phyloP scores from a whole-genome alignment of 192 early-diverging fungal species.

The Cetraspora pellucida region DNA sequence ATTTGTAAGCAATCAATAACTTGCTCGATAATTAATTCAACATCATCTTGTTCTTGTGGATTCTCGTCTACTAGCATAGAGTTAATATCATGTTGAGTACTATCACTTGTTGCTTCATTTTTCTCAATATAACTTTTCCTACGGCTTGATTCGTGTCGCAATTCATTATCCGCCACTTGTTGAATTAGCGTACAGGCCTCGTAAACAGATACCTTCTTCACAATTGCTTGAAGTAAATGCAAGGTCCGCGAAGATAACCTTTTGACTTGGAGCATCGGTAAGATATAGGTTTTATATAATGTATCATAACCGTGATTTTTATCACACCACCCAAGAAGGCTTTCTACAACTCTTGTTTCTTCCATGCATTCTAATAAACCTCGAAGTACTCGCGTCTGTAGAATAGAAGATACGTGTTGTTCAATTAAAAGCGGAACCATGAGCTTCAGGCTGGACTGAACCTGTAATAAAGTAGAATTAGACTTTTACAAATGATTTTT shows the following conservation, averaged over 20 bases:
- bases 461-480: background rate
- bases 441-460: background rate
- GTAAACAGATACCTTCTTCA: conserved; percentile 31
- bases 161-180: conserved; percentile 25
- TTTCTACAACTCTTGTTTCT: conserved; percentile 33
- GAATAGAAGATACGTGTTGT: conserved; percentile 12
- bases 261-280: conserved; percentile 21
- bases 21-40: conserved; percentile 17
- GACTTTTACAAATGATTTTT: background rate
- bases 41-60: conserved; percentile 2
- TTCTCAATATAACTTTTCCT: conserved; percentile 10
- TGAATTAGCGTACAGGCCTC: conserved; percentile 31
- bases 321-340: conserved; percentile 24
- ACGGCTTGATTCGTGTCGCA: background rate
- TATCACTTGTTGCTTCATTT: conserved; percentile 9
- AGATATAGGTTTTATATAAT: conserved; percentile 24
- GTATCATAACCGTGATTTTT: background rate
- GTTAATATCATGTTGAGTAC: background rate
- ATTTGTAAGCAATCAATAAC: conserved; percentile 4
- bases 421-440: conserved; percentile 25
- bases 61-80: background rate
- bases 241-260: conserved; percentile 19
- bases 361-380: conserved; percentile 33
- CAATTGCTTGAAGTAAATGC: conserved; percentile 21
- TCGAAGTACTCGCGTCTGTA: conserved; percentile 24